These are phyloP conservation scores for Plasmodium sp. DNA, from an alignment of 169 alveolate genomes.

Conservation along the genomic window DNA sequence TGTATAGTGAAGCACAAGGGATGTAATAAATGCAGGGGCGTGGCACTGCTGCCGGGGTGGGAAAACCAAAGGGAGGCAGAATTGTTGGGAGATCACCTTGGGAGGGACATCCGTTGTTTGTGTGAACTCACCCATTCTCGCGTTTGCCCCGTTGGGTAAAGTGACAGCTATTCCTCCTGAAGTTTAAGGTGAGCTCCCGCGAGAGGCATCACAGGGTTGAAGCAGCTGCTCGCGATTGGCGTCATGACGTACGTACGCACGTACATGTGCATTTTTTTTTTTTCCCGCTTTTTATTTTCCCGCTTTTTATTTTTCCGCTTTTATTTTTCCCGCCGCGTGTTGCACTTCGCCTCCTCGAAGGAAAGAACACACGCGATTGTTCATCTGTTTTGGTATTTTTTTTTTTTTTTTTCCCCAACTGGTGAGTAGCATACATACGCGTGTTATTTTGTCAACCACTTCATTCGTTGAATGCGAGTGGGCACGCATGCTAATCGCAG, in stretches of 20 bases:
- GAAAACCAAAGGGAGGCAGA: background rate
- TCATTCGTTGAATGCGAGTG: background rate
- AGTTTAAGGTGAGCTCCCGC: background rate
- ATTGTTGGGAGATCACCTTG: background rate
- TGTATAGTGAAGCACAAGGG: background rate
- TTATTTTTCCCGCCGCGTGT: background rate
- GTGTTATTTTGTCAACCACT: background rate
- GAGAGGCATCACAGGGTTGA: background rate
- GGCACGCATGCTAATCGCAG: background rate
- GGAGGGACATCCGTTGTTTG: background rate
- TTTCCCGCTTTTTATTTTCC: background rate
- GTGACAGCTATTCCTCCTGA: background rate
- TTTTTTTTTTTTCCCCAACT: background rate
- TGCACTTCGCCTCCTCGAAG: background rate
- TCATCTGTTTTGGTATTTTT: background rate
- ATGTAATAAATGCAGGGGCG: background rate
- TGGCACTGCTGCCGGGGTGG: background rate
- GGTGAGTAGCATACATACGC: background rate
- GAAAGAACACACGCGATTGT: background rate
- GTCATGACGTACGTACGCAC: background rate
- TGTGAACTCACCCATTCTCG: background rate
- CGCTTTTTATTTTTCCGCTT: background rate
- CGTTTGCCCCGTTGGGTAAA: background rate
- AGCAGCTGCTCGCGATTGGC: background rate
- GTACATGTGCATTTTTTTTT: background rate